A percentile compares a stretch with the other conserved stretches of the same genome.
Conservation (phyloP, 2,329 filamentous ascomycete genomes). For the Sphaerostilbella broomeana region DNA sequence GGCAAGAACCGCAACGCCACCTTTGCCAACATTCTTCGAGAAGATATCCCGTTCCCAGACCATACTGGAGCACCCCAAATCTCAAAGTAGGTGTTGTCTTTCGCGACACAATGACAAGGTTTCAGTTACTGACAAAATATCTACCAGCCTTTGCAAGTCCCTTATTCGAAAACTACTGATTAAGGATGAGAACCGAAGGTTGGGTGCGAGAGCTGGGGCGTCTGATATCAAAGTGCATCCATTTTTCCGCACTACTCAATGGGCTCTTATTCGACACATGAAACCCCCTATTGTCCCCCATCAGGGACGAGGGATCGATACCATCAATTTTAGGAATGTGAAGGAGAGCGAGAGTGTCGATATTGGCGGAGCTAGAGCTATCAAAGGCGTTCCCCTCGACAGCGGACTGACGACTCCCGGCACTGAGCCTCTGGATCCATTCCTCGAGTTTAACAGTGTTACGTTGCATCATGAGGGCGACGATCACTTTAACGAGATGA, state of each 20-base stretch:
- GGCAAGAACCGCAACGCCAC: constrained; percentile 98
- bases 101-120: neutral
- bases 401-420: constrained; percentile 80
- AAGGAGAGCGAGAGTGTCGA: constrained; percentile 97
- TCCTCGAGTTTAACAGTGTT: constrained; percentile 98
- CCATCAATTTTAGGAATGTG: constrained; percentile 94
- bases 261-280: constrained; percentile 95
- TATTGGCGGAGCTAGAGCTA: constrained; percentile 55
- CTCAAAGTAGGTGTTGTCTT: constrained; percentile 66
- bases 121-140: constrained; percentile 1
- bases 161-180: constrained; percentile 94
- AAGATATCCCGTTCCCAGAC: constrained; percentile 95
- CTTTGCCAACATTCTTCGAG: constrained; percentile 92
- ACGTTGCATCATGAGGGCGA: constrained; percentile 96
- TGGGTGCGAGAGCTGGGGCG: constrained; percentile 89
- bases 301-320: constrained; percentile 83
- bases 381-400: constrained; percentile 71
- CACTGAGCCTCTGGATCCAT: constrained; percentile 77
- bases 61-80: constrained; percentile 76
- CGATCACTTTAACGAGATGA: constrained; percentile 41
- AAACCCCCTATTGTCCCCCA: constrained; percentile 96
- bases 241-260: constrained; percentile 94
- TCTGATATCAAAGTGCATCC: constrained; percentile 95
- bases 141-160: constrained; percentile 82
- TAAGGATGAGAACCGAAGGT: constrained; percentile 90